Conservation (phyloP, 768 basidiomycete genomes). For the Dendrothele bispora region DNA sequence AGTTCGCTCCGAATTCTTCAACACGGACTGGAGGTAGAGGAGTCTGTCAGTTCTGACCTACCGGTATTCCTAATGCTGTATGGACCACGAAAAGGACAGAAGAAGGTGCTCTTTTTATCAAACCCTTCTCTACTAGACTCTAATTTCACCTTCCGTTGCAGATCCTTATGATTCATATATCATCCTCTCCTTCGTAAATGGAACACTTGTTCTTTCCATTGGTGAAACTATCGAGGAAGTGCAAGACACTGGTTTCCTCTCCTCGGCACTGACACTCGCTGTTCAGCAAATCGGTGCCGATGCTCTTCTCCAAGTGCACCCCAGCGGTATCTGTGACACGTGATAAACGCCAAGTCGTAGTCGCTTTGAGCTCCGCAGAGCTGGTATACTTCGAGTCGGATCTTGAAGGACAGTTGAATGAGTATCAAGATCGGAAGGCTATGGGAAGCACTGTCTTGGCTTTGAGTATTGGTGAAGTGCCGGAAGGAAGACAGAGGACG, state of each 20-base stretch:
- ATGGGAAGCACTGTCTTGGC: constrained; percentile 96
- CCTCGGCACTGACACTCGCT: constrained; percentile 93
- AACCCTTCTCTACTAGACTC: too few species aligned
- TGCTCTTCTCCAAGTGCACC: constrained; percentile 94
- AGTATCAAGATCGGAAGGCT: constrained; percentile 95
- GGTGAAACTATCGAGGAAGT: constrained; percentile 99
- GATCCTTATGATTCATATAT: constrained; percentile 96
- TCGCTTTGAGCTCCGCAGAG: constrained; percentile 94
- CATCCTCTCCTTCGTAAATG: constrained; percentile 97
- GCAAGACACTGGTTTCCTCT: constrained; percentile 97
- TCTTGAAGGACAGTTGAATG: constrained; percentile 92
- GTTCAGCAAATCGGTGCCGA: constrained; percentile 97
- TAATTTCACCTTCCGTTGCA: constrained; percentile 27
- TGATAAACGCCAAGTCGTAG: constrained; percentile 96
- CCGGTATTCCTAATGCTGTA: constrained; percentile 98
- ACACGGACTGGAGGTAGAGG: constrained; percentile 94
- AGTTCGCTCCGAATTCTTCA: constrained; percentile 88
- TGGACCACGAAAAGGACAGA: constrained; percentile 94
- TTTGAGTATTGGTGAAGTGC: constrained; percentile 91
- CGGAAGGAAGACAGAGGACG: constrained; percentile 89
- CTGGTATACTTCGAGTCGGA: constrained; percentile 98
- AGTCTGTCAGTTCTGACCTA: constrained; percentile 91
- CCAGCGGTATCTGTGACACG: constrained; percentile 95
- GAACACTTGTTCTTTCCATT: constrained; percentile 93
- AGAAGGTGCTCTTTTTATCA: too few species aligned